Evolutionary conservation across 176 grass and related monocot species (phyloP).

Genomic region (Zoysia pacifica): DNA sequence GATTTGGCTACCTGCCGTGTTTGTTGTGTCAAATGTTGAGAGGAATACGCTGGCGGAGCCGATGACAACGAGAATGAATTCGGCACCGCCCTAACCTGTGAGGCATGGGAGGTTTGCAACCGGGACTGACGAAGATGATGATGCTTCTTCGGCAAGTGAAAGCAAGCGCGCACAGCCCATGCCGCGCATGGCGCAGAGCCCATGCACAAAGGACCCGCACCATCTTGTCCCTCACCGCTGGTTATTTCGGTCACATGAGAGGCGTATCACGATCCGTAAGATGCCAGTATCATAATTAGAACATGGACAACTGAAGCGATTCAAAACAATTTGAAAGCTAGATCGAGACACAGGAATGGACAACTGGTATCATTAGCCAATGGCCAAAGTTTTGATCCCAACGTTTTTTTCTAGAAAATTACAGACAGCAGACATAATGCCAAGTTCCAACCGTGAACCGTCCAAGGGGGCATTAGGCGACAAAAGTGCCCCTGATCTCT

Average conservation of each 20-base stretch:
- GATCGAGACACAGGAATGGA: slow-evolving; percentile 32
- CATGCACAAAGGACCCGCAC: not conserved
- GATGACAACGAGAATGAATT: not conserved
- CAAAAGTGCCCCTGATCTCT: not conserved
- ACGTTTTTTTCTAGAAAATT: not conserved
- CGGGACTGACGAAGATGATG: slow-evolving; percentile 14
- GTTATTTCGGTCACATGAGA: slow-evolving; percentile 6
- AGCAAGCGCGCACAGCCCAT: slow-evolving; percentile 33
- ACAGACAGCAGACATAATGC: not conserved
- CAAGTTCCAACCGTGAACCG: not conserved
- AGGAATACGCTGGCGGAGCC: slow-evolving; percentile 11
- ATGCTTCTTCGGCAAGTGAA: slow-evolving; percentile 45
- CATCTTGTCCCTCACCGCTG: slow-evolving; percentile 4
- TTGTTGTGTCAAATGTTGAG: slow-evolving; percentile 4
- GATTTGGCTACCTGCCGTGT: not conserved
- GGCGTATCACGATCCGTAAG: slow-evolving; percentile 34
- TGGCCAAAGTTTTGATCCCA: not conserved
- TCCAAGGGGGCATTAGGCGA: not conserved
- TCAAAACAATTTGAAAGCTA: slow-evolving; percentile 46
- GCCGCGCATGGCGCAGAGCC: not conserved
- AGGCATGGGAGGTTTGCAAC: not conserved
- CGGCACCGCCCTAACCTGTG: not conserved
- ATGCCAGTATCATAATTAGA: not conserved
- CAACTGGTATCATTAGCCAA: not conserved
- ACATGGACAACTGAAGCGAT: slow-evolving; percentile 25